Evolutionary conservation across 202 grass and related monocot species (phyloP).

Genomic region (Zoysia matrella): DNA sequence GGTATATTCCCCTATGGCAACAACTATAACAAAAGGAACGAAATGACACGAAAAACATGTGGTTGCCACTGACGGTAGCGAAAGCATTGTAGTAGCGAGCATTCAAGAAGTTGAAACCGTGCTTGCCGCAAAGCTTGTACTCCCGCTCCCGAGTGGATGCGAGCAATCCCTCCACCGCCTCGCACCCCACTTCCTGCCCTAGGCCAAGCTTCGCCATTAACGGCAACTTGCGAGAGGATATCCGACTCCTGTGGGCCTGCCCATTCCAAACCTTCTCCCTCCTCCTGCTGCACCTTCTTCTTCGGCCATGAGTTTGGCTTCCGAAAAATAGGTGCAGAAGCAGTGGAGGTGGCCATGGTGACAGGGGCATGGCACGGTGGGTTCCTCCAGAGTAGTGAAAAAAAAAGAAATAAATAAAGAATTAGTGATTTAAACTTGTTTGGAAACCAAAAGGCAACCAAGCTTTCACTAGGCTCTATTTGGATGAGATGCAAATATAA

Average conservation of each 20-base stretch:
- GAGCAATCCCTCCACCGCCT: conserved; percentile 76
- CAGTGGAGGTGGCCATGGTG: neutral
- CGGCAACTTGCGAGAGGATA: neutral
- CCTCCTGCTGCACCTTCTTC: neutral
- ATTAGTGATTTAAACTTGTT: too few species aligned
- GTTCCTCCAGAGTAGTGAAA: neutral
- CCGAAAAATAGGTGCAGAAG: neutral
- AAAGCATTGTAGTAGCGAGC: conserved; percentile 91
- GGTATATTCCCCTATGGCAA: neutral
- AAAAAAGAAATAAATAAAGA: too few species aligned
- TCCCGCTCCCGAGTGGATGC: conserved; percentile 39
- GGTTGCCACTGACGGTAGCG: conserved; percentile 87
- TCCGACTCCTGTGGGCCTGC: neutral
- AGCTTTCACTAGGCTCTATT: neutral
- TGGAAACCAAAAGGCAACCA: too few species aligned
- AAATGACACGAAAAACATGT: conserved; percentile 31
- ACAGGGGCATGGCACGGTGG: neutral
- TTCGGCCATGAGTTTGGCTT: neutral
- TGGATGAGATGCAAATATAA: too few species aligned
- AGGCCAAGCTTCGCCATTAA: conserved; percentile 52
- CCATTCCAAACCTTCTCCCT: neutral
- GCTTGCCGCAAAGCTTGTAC: conserved; percentile 55
- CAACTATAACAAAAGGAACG: neutral
- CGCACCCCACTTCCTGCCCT: conserved; percentile 66
- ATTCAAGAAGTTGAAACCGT: conserved; percentile 93